Evolutionary conservation across 345 rosid species (phyloP).

Genomic region (Pugionium dolabratum): DNA sequence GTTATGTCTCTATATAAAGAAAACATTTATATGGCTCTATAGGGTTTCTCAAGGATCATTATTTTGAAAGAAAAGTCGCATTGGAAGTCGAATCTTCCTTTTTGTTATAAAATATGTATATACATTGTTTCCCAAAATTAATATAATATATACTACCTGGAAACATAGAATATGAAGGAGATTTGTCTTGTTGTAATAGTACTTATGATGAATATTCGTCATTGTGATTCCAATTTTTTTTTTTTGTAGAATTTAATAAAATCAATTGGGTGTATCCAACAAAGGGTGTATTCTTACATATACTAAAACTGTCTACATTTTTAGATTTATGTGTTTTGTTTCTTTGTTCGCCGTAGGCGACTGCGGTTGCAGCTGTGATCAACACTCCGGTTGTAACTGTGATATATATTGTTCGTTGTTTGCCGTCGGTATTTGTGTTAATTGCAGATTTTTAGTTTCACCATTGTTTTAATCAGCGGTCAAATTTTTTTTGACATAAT

Average conservation of each 20-base stretch:
- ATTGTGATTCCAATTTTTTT: conserved; percentile 30
- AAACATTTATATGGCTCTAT: conserved; percentile 55
- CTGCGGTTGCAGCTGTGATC: no score
- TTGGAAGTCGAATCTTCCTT: conserved; percentile 53
- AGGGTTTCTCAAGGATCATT: conserved; percentile 52
- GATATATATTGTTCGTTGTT: no score
- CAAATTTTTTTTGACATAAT: no score
- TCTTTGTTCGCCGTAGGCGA: no score
- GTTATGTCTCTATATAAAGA: conserved; percentile 37
- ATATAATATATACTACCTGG: conserved; percentile 1
- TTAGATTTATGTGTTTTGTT: no score
- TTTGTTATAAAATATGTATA: conserved; percentile 18
- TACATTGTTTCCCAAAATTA: conserved; percentile 9
- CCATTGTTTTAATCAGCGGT: no score
- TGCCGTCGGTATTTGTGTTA: no score
- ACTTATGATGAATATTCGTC: conserved; percentile 31
- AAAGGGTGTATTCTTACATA: conserved; percentile 4
- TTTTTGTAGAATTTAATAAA: neutral
- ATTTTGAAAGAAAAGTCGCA: conserved; percentile 32
- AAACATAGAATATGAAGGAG: conserved; percentile 14
- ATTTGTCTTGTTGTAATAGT: conserved; percentile 20
- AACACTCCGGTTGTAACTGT: no score
- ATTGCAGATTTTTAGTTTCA: no score
- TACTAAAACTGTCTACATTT: neutral
- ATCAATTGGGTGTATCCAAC: conserved; percentile 7